phyloP scores from a whole-genome alignment of 805 yeast genomes.

The Wickerhamiella spandovensis region DNA sequence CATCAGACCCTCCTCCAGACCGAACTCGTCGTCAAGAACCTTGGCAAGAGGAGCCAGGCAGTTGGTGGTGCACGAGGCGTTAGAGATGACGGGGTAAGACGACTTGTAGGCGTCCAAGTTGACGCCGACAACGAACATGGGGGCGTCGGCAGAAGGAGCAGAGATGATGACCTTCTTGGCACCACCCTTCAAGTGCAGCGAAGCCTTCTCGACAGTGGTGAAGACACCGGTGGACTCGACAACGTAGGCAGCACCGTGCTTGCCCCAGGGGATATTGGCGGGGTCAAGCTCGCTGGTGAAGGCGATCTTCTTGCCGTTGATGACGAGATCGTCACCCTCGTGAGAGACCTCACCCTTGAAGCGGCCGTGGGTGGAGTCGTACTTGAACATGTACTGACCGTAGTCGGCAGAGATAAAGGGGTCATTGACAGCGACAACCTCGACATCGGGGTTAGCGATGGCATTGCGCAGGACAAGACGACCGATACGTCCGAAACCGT shows the following conservation, averaged over 20 bases:
- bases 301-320: constrained; percentile 53
- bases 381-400: constrained; percentile 92
- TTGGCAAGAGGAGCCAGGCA: constrained; percentile 91
- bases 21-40: constrained; percentile 73
- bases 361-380: constrained; percentile 86
- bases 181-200: constrained; percentile 76
- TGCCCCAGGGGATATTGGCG: constrained; percentile 75
- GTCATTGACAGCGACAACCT: constrained; percentile 80
- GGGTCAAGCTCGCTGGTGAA: constrained; percentile 80
- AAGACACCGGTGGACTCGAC: constrained; percentile 93
- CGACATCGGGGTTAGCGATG: constrained; percentile 55
- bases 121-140: constrained; percentile 91
- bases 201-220: constrained; percentile 69
- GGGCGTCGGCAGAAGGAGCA: constrained; percentile 88
- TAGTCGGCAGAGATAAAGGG: constrained; percentile 83
- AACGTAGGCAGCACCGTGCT: constrained; percentile 64
- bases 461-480: constrained; percentile 80
- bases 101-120: constrained; percentile 67
- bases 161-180: constrained; percentile 92
- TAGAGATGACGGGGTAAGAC: constrained; percentile 66
- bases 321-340: constrained; percentile 46
- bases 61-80: constrained; percentile 94
- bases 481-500: constrained; percentile 93
- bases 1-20: constrained; percentile 87
- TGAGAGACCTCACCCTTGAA: constrained; percentile 60